Base-by-base conservation (phyloP, 139 green algal species). In the Chlamydomonas sphaeroides region DNA sequence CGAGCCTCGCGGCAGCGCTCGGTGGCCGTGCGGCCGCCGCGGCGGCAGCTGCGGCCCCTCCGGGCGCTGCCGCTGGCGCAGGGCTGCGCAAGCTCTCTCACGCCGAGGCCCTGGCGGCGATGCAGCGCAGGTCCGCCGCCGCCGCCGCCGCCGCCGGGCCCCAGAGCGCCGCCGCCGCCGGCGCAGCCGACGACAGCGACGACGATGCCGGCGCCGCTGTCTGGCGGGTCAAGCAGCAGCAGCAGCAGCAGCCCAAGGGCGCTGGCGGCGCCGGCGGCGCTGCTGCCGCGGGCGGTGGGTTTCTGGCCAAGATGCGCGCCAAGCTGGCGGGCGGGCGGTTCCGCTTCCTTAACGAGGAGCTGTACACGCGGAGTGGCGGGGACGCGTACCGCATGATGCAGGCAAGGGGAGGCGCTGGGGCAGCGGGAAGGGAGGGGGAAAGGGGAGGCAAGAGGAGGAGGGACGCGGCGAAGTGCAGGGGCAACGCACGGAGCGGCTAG, bases 321-420 rank as follows among this genome's bases (percentile, higher is more conserved):
- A 82, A 87, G 45, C 86, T 98, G 72, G 68, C 85, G 65, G 94
- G 97, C 26, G 94, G 97, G 3, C 92, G 90, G 0, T 99, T 99
- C 89, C 90, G 96, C 51, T 94, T 85, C 86, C 92, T 99, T 30
- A 99, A 99, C 78, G 97, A 99, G 90, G 61, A 89, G 78, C 91
- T 99, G 51, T 99, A 99, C 94, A 99, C 95, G 18, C 88, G 76
- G 28, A 88, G 77, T 5, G 94, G 95, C 1, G 71, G 85, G 8
- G 72, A 95, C 0, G 91, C 93, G 2, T 91, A 93, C 11, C 1
- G 21, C 0, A 74, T 96, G 85, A 94, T 98, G 87, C 79, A 93
- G 59, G 79, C 80, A 59, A 38, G 35, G 36, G 75, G n/a, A n/a
- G n/a, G n/a, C n/a, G n/a, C n/a, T n/a, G n/a, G n/a, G n/a, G n/a